A percentile compares a stretch with the other conserved stretches of the same genome.
These are phyloP conservation scores for Aspergillus fumigatus DNA, from an alignment of 2,329 filamentous ascomycete species.

Conservation along the genomic window DNA sequence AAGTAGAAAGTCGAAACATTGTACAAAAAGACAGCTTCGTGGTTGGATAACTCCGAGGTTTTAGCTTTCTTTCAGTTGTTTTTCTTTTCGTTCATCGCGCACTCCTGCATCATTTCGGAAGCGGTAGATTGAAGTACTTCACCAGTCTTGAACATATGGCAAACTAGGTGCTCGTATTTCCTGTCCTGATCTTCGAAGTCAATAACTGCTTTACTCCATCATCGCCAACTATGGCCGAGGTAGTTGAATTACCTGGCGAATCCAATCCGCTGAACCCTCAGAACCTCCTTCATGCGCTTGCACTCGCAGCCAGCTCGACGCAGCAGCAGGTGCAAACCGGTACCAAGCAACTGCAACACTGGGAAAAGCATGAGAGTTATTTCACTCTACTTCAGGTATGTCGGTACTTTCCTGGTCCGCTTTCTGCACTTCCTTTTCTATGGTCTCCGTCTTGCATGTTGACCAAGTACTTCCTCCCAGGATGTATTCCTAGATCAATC, in stretches of 20 bases:
- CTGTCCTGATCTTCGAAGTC: slow-evolving; percentile 2
- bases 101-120: background rate
- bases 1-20: slow-evolving; percentile 1
- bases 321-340: slow-evolving; percentile 64
- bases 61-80: background rate
- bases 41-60: background rate
- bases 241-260: slow-evolving; percentile 77
- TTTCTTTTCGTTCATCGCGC: background rate
- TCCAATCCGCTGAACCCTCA: slow-evolving; percentile 64
- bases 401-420: background rate
- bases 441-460: background rate
- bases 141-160: slow-evolving; percentile 5
- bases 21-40: slow-evolving; percentile 2
- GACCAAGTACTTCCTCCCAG: slow-evolving; percentile 39
- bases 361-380: slow-evolving; percentile 64
- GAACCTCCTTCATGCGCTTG: slow-evolving; percentile 61
- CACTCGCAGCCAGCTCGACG: slow-evolving; percentile 59
- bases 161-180: background rate
- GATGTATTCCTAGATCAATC: slow-evolving; percentile 75
- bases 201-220: background rate
- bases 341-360: slow-evolving; percentile 64
- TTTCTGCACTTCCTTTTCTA: background rate
- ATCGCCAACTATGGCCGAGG: slow-evolving; percentile 56
- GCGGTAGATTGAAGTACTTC: background rate
- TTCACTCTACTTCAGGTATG: slow-evolving; percentile 64